Percentiles rank a stretch among this genome's conserved stretches.
Conservation (phyloP, 331 rosid genomes). For the Pyracantha coccinea region DNA sequence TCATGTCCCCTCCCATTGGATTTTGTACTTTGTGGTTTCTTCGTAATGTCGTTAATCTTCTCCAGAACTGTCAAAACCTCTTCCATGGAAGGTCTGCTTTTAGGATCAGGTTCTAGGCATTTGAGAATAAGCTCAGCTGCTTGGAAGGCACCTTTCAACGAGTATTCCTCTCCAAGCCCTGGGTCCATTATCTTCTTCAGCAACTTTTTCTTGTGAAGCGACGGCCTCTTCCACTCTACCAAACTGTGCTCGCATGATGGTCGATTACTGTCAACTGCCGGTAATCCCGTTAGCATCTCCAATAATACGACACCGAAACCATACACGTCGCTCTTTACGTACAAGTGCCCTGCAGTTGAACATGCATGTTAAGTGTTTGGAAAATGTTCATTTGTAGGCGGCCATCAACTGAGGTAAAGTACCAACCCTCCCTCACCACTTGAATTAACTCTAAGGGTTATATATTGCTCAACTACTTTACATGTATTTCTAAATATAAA, state of each 20-base stretch:
- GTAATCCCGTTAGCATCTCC: conserved; percentile 57
- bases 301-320: conserved; percentile 92
- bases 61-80: conserved; percentile 35
- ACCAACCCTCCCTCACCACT: background rate
- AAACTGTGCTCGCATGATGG: conserved; percentile 24
- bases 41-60: conserved; percentile 13
- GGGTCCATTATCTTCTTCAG: conserved; percentile 46
- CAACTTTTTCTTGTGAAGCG: conserved; percentile 31
- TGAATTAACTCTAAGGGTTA: no score
- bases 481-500: no score
- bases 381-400: background rate
- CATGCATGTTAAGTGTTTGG: background rate
- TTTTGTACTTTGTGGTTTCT: background rate
- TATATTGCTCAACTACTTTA: no score
- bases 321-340: conserved; percentile 77
- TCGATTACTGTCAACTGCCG: conserved; percentile 43
- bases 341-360: conserved; percentile 57
- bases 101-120: conserved; percentile 56
- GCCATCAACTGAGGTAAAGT: background rate
- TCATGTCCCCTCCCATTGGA: background rate
- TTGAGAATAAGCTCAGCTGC: conserved; percentile 35
- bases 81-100: conserved; percentile 60
- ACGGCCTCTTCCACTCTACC: conserved; percentile 33
- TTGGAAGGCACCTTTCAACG: conserved; percentile 32
- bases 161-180: conserved; percentile 20